Evolutionary conservation across 2,329 filamentous ascomycete species (phyloP).

Genomic region (Fusarium tupiense): DNA sequence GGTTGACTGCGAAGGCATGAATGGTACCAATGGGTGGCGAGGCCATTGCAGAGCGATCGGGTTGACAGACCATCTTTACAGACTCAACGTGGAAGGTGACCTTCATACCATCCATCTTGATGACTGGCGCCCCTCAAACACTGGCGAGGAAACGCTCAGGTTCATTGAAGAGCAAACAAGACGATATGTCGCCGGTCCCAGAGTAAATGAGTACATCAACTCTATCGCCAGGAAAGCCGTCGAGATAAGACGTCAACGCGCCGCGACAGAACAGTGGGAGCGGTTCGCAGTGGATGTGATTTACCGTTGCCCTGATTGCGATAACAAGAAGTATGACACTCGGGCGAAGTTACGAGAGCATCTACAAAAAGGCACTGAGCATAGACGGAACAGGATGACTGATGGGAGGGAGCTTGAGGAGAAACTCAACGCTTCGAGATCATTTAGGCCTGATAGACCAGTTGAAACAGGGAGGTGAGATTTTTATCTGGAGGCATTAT

Average conservation of each 20-base stretch:
- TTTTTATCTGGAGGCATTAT: too few relatives aligned
- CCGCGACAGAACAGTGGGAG: not conserved
- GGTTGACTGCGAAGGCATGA: not conserved
- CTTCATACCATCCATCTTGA: not conserved
- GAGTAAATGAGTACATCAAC: accelerated
- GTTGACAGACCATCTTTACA: not conserved
- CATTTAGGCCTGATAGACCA: accelerated
- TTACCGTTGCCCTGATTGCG: not conserved
- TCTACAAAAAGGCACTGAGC: not conserved
- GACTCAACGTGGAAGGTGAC: not conserved
- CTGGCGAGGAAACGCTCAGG: not conserved
- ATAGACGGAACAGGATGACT: accelerated
- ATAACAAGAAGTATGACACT: not conserved
- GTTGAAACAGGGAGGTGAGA: not conserved
- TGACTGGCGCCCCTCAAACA: not conserved
- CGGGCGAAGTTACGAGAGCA: not conserved
- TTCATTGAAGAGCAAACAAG: not conserved
- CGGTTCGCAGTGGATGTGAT: not conserved
- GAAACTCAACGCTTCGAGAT: accelerated
- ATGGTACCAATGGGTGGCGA: not conserved
- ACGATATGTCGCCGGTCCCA: not conserved
- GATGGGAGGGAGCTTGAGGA: not conserved
- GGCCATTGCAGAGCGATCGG: not conserved
- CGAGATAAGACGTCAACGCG: not conserved
- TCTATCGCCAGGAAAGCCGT: accelerated